A percentile compares a stretch with the other conserved stretches of the same genome.
Conservation (phyloP, 331 rosid genomes). For the Phaseolus coccineus region DNA sequence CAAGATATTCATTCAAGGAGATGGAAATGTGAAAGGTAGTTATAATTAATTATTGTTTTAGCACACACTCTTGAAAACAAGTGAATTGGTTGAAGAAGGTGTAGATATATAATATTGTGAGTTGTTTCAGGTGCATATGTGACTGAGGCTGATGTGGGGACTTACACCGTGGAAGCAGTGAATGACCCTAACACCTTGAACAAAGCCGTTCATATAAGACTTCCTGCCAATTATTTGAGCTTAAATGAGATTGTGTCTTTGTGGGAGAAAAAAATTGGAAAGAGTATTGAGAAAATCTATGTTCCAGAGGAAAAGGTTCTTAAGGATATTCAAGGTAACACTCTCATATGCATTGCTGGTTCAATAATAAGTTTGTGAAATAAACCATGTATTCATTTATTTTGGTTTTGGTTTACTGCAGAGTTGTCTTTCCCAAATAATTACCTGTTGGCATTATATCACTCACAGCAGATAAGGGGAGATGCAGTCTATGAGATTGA, state of each 20-base stretch:
- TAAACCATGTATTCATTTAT: neutral
- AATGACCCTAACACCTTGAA: slow-evolving; percentile 66
- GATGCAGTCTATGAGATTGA: slow-evolving; percentile 57
- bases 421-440: slow-evolving; percentile 45
- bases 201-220: slow-evolving; percentile 57
- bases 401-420: slow-evolving; percentile 27
- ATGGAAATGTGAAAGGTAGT: slow-evolving; percentile 65
- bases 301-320: slow-evolving; percentile 55
- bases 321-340: neutral
- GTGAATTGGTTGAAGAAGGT: neutral
- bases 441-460: slow-evolving; percentile 34
- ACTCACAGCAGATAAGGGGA: slow-evolving; percentile 50
- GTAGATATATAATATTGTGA: neutral
- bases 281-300: slow-evolving; percentile 54
- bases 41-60: neutral
- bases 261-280: slow-evolving; percentile 73
- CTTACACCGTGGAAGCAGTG: slow-evolving; percentile 58
- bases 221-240: slow-evolving; percentile 50
- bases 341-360: neutral
- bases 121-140: slow-evolving; percentile 42
- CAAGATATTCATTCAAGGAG: slow-evolving; percentile 54
- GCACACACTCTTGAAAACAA: neutral
- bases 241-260: slow-evolving; percentile 52
- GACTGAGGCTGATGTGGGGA: slow-evolving; percentile 59
- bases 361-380: neutral